Base-by-base conservation (phyloP, 78 protist genomes). In the Tieghemostelium lacteum region DNA sequence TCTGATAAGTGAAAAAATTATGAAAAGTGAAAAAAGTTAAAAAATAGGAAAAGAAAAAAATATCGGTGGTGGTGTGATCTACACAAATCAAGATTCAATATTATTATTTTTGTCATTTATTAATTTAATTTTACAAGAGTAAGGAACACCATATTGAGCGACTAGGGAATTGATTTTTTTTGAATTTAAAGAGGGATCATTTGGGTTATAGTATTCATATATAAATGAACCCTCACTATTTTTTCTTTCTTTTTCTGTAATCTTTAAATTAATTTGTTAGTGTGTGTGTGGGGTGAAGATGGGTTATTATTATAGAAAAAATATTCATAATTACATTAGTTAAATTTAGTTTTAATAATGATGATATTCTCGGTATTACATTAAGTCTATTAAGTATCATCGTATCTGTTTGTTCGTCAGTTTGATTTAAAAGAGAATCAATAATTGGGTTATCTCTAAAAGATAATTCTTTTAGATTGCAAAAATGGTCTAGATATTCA, bases 371-470 rank as follows among this genome's bases (percentile, higher is more conserved):
- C 34, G 88, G 88, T 6, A 78, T 78, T 20, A 66, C 66, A 55
- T 78, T 45, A 8, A 78, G 20, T 54, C 88, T 40, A 39, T 66
- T 78, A 50, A 66, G 37, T 34, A 10, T 45, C n/a, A 78, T 36
- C 6, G 2, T 77, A 22, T 77, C 66, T 17, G 62, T 64, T 77
- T 52, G 31, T 36, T 24, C 5, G 3, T 49, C 10, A 1, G 6
- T 49, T 22, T 26, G 24, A 26, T 29, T 31, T 20, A 31, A 54
- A 45, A 77, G 29, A 14, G 61, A 52, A 66, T 64, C 65, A 36
- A 78, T 6, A 0, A 78, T 24, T 36, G 88, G 88, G 66, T 78
- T 78, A 34, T 78, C 66, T 78, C 88, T 64, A 49, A 78, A 66
- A 54, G 88, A 66, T 58, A 78, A 55, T 22, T 78, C 67, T 8